Conservation (phyloP, 192 early-diverging fungal species). For the Kickxella alabastrina region DNA sequence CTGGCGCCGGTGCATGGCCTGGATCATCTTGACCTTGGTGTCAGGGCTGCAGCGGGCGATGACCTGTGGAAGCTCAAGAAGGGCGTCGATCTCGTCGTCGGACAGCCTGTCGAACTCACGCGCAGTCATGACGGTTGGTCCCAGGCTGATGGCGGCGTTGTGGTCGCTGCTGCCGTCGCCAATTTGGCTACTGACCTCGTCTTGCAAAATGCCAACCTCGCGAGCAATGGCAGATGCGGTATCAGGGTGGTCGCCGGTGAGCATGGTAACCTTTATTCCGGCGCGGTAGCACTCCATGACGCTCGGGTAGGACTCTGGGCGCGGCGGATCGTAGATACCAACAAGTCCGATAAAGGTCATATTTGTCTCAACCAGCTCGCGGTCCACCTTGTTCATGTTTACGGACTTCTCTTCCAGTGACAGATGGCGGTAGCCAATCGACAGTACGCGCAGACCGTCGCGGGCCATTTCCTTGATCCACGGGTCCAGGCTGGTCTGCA, state of each 20-base stretch:
- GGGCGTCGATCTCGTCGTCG: slow-evolving; percentile 74
- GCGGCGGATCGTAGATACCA: slow-evolving; percentile 91
- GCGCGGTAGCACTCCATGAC: slow-evolving; percentile 79
- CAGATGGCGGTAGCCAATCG: slow-evolving; percentile 66
- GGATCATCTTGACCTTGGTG: slow-evolving; percentile 96
- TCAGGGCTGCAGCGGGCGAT: slow-evolving; percentile 93
- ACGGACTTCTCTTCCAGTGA: slow-evolving; percentile 21
- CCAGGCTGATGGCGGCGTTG: slow-evolving; percentile 31
- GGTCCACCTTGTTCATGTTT: slow-evolving; percentile 47
- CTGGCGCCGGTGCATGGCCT: slow-evolving; percentile 75
- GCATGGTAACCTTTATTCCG: slow-evolving; percentile 93
- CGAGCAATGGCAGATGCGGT: slow-evolving; percentile 91
- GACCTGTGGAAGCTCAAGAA: slow-evolving; percentile 78
- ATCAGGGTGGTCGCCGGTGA: slow-evolving; percentile 91
- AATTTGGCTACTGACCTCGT: slow-evolving; percentile 20
- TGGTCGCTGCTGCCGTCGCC: slow-evolving; percentile 18
- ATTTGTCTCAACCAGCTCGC: slow-evolving; percentile 63
- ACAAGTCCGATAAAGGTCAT: slow-evolving; percentile 84
- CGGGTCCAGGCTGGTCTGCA: slow-evolving; percentile 53
- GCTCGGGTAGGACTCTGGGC: slow-evolving; percentile 61
- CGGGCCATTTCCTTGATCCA: slow-evolving; percentile 69
- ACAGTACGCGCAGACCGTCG: slow-evolving; percentile 79
- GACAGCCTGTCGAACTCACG: slow-evolving; percentile 79
- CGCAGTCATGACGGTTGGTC: slow-evolving; percentile 74
- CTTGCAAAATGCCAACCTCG: slow-evolving; percentile 75